Conservation (phyloP, 2,329 filamentous ascomycete species). For the Orbilia ellipsospora region DNA sequence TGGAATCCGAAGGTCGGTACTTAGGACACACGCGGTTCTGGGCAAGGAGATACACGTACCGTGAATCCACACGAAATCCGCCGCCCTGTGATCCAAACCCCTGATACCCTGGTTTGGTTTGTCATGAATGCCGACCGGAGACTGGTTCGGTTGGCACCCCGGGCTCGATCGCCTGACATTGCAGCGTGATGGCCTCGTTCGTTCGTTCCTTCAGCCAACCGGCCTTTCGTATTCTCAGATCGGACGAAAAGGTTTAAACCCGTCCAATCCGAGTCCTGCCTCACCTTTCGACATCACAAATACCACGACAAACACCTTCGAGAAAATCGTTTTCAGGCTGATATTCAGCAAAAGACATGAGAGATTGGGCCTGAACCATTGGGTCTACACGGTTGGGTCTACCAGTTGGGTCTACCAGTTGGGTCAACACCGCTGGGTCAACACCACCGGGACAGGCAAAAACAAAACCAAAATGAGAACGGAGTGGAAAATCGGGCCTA, state of each 20-base stretch:
- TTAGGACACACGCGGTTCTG: no score
- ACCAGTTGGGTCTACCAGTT: no score
- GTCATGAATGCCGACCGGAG: not conserved
- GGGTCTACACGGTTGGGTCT: not conserved
- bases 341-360: not conserved
- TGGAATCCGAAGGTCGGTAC: no score
- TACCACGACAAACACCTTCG: no score
- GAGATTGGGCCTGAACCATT: not conserved
- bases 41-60: not conserved
- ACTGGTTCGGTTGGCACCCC: conserved; percentile 16
- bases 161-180: conserved; percentile 35
- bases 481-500: not conserved
- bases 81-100: conserved; percentile 48
- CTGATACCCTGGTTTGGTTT: conserved; percentile 18
- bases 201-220: not conserved
- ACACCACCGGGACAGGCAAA: not conserved
- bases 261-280: conserved; percentile 4
- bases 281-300: no score
- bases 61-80: not conserved
- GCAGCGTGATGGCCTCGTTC: conserved; percentile 16
- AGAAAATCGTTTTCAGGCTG: no score
- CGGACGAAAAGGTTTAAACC: not conserved
- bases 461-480: not conserved
- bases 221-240: not conserved
- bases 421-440: not conserved